Base-by-base conservation (phyloP, 192 early-diverging fungal genomes). In the Coemansia sp. region DNA sequence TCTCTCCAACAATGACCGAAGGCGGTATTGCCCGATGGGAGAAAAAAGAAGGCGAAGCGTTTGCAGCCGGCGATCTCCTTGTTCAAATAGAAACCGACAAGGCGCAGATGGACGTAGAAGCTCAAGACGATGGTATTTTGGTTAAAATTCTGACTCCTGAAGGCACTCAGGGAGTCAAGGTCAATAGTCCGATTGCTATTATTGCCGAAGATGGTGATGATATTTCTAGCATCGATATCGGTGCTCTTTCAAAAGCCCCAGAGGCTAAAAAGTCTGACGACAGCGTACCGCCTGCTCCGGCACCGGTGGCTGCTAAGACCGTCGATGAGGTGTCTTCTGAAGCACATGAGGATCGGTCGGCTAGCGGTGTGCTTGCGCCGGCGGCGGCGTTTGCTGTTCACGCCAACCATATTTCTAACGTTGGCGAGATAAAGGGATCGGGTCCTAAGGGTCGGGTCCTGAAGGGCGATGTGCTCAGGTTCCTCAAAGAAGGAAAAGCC, bases 41-140 rank as follows among this genome's bases (percentile, higher is more conserved):
- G 72, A 99, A 99, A 83, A 90, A 94, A 76, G 88, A 96, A 66
- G 75, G 97, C 35, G 97, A 99, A 76, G 80, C 89, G 62, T 86
- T 97, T 66, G 69, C 81, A 20, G 90, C 96, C 35, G 97, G 97
- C 51, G 97, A 99, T 78, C 90, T 97, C 41, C 80, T 99, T 45
- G 88, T 96, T 28, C 81, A 96, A 79, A 95, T 99, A 64, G 97
- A 99, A 79, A 99, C 97, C 34, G 97, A 99, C 78, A 99, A 99
- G 91, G 97, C 97, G 12, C 93, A 95, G 79, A 98, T 99, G 95
- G 97, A 99, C 75, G 95, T 99, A 64, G 97, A 99, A 80, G 96
- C 93, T 69, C 96, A 98, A 83, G 97, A 99, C 68, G 97, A 99
- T 71, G 97, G 97, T 18, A 93, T 89, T 65, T 74, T 99, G 57